Evolutionary conservation across 768 basidiomycete species (phyloP), one percentile per base, ranked within the genome.

Genomic region (Collybia sp.): DNA sequence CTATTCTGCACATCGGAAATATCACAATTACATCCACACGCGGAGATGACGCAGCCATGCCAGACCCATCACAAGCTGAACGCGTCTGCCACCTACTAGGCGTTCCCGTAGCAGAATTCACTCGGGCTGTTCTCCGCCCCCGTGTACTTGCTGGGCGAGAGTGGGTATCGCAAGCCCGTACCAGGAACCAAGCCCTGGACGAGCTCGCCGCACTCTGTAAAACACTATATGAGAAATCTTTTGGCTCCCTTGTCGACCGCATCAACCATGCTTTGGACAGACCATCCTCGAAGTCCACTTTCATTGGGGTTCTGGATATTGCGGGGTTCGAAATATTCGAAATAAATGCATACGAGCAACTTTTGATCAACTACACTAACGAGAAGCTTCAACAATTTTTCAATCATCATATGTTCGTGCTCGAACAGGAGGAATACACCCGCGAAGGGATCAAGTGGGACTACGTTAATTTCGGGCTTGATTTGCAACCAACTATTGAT

Each of bases 351-450:
- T 99, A 97, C 63, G 96, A 99, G 58, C 96, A 99, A 63, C 79
- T 99, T 19, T 79, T 95, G 56, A 99, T 99, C 79, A 99, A 99
- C 61, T 95, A 90, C 58, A 98, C 95, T 37, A 99, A 99, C 71
- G 96, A 99, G 77, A 95, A 89, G 60, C 77, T 98, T 8, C 95
- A 97, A 62, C 95, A 97, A 64, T 92, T 91, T 66, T 93, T 93
- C 79, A 99, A 98, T 58, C 93, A 98, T 65, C 96, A 98, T 63
- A 98, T 98, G 96, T 98, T 99, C 66, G 92, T 96, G 33, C 81
- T 98, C 30, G 96, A 99, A 70, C 96, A 99, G 61, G 96, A 99
- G 62, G 96, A 99, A 63, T 98, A 99, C 66, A 78, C 91, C 13
- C 80, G 96, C 15, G 96, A 99, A 63, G 85, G 85, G 15, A 99